Conservation (phyloP, 2,329 filamentous ascomycete species). For the Fusarium sp. region DNA sequence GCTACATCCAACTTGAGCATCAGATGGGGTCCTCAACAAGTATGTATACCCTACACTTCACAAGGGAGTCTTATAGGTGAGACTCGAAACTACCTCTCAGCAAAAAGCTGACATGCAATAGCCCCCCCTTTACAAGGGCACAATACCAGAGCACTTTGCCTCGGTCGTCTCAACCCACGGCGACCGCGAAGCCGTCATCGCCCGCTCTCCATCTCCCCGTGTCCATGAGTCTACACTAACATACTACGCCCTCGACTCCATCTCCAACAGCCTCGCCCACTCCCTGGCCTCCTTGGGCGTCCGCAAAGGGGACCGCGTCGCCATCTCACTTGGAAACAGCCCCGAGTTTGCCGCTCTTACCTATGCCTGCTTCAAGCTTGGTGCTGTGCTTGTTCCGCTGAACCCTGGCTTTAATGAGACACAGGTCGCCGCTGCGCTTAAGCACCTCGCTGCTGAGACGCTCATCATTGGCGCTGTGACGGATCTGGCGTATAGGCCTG, state of each 20-base stretch:
- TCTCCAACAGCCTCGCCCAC: constrained; percentile 78
- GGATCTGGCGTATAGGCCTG: constrained; percentile 75
- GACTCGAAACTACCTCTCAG: not conserved
- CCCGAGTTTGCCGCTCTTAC: constrained; percentile 84
- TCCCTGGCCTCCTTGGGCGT: constrained; percentile 77
- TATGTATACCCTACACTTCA: constrained; percentile 13
- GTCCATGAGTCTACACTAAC: constrained; percentile 72
- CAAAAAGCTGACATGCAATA: constrained; percentile 47
- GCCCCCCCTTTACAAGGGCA: constrained; percentile 73
- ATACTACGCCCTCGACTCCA: constrained; percentile 77
- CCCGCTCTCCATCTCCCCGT: constrained; percentile 55
- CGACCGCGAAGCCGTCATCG: constrained; percentile 68
- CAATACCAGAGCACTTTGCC: constrained; percentile 77
- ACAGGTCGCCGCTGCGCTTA: constrained; percentile 81
- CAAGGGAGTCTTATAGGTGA: too few species aligned
- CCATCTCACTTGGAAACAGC: constrained; percentile 85
- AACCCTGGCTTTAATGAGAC: constrained; percentile 87
- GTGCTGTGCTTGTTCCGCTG: constrained; percentile 91
- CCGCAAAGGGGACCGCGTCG: constrained; percentile 82
- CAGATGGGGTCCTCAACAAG: constrained; percentile 45
- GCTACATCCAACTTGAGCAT: constrained; percentile 43
- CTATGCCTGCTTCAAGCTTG: constrained; percentile 92
- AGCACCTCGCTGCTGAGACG: constrained; percentile 76
- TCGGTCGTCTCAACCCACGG: constrained; percentile 70
- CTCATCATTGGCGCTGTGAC: constrained; percentile 89